A percentile compares a stretch with the other conserved stretches of the same genome.
phyloP scores from a whole-genome alignment of 1,139 yeast genomes.

The Nematodospora anomalae region DNA sequence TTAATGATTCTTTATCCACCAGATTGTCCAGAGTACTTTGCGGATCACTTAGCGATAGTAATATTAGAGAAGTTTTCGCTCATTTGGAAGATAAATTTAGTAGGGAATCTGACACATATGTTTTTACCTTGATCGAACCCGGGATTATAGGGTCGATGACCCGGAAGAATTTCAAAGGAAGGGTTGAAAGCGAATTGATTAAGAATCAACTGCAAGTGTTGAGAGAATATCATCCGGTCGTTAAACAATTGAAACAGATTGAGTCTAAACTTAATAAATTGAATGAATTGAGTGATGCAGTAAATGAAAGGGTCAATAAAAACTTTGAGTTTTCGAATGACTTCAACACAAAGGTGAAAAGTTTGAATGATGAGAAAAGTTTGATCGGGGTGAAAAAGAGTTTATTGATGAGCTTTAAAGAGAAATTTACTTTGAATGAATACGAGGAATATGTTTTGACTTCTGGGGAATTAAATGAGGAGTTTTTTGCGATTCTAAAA shows the following conservation, averaged over 20 bases:
- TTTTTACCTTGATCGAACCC: constrained; percentile 45
- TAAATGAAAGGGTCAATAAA: constrained; percentile 37
- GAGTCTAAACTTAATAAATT: constrained; percentile 41
- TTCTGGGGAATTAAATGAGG: constrained; percentile 46
- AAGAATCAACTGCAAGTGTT: constrained; percentile 58
- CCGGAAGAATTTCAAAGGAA: constrained; percentile 62
- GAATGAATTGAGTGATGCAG: constrained; percentile 35
- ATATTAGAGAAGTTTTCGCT: constrained; percentile 48
- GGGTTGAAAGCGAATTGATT: constrained; percentile 69
- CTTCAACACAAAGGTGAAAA: constrained; percentile 38
- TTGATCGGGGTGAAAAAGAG: constrained; percentile 51
- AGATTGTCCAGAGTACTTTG: constrained; percentile 54
- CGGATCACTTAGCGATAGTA: constrained; percentile 47
- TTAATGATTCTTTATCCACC: constrained; percentile 33
- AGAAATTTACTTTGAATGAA: constrained; percentile 67
- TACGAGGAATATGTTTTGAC: constrained; percentile 63
- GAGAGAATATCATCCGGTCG: constrained; percentile 61
- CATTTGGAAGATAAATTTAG: constrained; percentile 42
- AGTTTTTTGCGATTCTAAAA: constrained; percentile 60
- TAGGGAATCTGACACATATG: constrained; percentile 25
- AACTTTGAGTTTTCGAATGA: constrained; percentile 22
- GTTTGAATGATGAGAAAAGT: constrained; percentile 43
- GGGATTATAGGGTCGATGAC: constrained; percentile 58
- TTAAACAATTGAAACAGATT: constrained; percentile 46
- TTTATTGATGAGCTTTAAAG: constrained; percentile 57